Percentiles rank a stretch among this genome's conserved stretches.
These are phyloP conservation scores for Peterozyma xylosa DNA, from an alignment of 805 yeast species.

Conservation along the genomic window DNA sequence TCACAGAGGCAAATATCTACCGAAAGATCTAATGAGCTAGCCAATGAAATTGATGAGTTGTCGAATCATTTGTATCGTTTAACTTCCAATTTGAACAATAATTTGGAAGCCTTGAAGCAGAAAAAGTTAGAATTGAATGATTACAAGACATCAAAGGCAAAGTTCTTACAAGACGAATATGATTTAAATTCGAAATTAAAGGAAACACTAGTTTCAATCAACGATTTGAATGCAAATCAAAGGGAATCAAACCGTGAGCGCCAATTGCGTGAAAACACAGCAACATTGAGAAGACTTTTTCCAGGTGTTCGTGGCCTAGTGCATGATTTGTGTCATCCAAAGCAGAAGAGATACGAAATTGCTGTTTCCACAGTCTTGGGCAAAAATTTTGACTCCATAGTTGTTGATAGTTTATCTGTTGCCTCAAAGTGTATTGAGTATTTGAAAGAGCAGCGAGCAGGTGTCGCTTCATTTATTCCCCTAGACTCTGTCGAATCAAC, in stretches of 20 bases:
- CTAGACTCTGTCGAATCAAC: conserved; percentile 63
- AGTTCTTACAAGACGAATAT: conserved; percentile 37
- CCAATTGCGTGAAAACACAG: conserved; percentile 64
- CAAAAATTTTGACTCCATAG: conserved; percentile 67
- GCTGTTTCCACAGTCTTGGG: conserved; percentile 80
- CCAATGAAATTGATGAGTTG: conserved; percentile 22
- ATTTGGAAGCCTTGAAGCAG: conserved; percentile 24
- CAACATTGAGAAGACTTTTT: conserved; percentile 59
- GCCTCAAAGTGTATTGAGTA: conserved; percentile 74
- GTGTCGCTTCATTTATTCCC: conserved; percentile 84
- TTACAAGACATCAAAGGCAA: conserved; percentile 28
- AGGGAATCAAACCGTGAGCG: conserved; percentile 70
- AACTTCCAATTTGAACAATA: conserved; percentile 17
- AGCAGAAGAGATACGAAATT: conserved; percentile 58
- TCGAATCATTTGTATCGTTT: conserved; percentile 20
- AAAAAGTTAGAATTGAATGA: conserved; percentile 15
- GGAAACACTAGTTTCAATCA: conserved; percentile 50
- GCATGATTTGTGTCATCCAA: conserved; percentile 72
- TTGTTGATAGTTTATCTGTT: conserved; percentile 70
- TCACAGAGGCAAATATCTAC: conserved; percentile 26
- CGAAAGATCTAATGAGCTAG: conserved; percentile 26
- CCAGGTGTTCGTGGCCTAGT: conserved; percentile 84
- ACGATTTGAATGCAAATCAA: conserved; percentile 68
- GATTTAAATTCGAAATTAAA: conserved; percentile 59
- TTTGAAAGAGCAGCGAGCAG: conserved; percentile 78